Evolutionary conservation across 768 basidiomycete species (phyloP).

Genomic region (Lactarius tabidus): DNA sequence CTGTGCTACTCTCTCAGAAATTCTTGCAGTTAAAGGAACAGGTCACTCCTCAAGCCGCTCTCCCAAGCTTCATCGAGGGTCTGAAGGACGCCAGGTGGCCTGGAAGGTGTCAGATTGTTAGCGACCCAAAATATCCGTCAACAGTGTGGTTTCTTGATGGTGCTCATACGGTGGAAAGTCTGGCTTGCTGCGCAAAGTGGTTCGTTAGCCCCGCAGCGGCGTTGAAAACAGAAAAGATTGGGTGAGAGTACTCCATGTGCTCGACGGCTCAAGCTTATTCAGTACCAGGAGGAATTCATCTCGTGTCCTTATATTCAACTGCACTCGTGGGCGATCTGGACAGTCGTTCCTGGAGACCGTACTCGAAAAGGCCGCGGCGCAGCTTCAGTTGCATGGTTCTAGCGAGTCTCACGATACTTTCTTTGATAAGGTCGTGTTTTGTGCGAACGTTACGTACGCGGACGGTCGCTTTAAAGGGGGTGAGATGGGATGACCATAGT

Average conservation of each 20-base stretch:
- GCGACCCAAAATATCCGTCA: constrained; percentile 48
- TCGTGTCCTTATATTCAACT: constrained; percentile 88
- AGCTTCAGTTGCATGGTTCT: constrained; percentile 41
- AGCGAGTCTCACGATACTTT: constrained; percentile 42
- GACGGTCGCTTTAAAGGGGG: constrained; percentile 91
- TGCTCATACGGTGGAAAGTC: constrained; percentile 90
- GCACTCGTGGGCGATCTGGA: constrained; percentile 86
- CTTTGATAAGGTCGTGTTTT: constrained; percentile 89
- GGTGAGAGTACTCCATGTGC: constrained; percentile 7
- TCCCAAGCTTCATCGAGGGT: constrained; percentile 56
- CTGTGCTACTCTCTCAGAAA: constrained; percentile 62
- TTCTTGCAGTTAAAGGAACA: constrained; percentile 49
- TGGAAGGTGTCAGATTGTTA: constrained; percentile 85
- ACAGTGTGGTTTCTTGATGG: constrained; percentile 92
- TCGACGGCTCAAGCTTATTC: not conserved
- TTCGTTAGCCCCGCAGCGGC: constrained; percentile 62
- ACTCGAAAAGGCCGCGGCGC: constrained; percentile 45
- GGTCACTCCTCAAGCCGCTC: constrained; percentile 29
- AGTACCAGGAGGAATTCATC: constrained; percentile 31
- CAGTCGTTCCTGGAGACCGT: constrained; percentile 61
- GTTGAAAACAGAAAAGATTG: constrained; percentile 32
- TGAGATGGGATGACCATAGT: constrained; percentile 34
- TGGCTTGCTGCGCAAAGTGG: constrained; percentile 86
- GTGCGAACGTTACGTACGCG: constrained; percentile 91
- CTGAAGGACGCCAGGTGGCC: constrained; percentile 81